phyloP scores from a whole-genome alignment of 768 basidiomycete genomes.

The Daedaleopsis nitida region DNA sequence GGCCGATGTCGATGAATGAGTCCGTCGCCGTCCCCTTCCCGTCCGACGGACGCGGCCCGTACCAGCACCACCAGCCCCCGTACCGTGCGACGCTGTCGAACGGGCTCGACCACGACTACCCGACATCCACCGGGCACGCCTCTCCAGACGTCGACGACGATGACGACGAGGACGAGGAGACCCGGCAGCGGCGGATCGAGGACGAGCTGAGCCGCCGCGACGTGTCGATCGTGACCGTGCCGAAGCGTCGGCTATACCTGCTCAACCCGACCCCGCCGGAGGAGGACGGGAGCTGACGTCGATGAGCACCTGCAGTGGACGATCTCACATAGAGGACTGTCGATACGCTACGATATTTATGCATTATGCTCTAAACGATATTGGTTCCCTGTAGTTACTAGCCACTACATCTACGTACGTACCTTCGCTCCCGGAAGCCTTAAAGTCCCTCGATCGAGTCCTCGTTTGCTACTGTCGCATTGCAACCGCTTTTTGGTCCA shows the following conservation, averaged over 20 bases:
- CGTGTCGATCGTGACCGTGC: slow-evolving; percentile 77
- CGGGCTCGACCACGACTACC: slow-evolving; percentile 45
- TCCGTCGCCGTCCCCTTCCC: slow-evolving; percentile 49
- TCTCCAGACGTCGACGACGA: slow-evolving; percentile 60
- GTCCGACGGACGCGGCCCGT: slow-evolving; percentile 52
- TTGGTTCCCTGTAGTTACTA: slow-evolving; percentile 10
- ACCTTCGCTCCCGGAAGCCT: neutral
- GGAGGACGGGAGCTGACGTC: slow-evolving; percentile 11
- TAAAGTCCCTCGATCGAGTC: neutral
- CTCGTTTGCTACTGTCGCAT: slow-evolving; percentile 4
- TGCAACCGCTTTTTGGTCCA: neutral
- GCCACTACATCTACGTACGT: slow-evolving; percentile 11
- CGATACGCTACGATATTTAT: slow-evolving; percentile 10
- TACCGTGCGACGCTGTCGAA: slow-evolving; percentile 42
- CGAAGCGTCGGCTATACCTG: slow-evolving; percentile 74
- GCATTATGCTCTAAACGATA: slow-evolving; percentile 16
- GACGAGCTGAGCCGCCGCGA: slow-evolving; percentile 82
- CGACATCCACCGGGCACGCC: slow-evolving; percentile 43
- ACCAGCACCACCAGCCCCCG: slow-evolving; percentile 67
- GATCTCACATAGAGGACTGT: neutral
- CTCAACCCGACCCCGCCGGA: slow-evolving; percentile 55
- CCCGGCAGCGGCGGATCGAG: slow-evolving; percentile 73
- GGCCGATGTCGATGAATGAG: slow-evolving; percentile 42
- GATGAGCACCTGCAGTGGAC: neutral
- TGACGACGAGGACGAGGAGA: slow-evolving; percentile 74